Base-by-base conservation (phyloP, 2,329 filamentous ascomycete species). In the Pseudopyricularia javanii region DNA sequence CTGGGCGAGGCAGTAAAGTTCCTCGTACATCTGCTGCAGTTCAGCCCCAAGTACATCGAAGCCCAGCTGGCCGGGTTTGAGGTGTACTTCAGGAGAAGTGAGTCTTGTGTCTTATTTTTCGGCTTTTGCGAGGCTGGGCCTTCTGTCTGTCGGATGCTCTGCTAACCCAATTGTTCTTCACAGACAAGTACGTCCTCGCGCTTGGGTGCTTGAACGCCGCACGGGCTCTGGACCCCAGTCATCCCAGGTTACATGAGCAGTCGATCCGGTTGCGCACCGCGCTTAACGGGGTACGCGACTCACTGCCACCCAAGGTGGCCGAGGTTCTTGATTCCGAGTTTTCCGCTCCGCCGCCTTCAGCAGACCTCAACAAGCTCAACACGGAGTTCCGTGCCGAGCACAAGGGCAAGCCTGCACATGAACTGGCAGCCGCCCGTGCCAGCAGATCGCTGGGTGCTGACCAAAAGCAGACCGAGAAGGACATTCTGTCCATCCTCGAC, bases 1-100 rank as follows among this genome's bases (percentile, higher is more conserved):
- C 70, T 98, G 47, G 83, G 82, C 49, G 90, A 93, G 62, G 89
- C 89, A 3, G 86, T 89, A 74, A 95, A 91, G 67, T 95, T 93
- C 65, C 68, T 98, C 54, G 74, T 69, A 15, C 90, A 88, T 3
- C 73, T 98, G 60, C 75, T 98, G 55, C 85, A 95, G 66, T 85
- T 84, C 62, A 91, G 83, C 62, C 85, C 90, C 2, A 81, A 86
- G 71, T 87, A 83, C 64, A 79, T 95, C 49, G 82, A 93, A 56
- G 87, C 80, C 22, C 93, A 98, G 69, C 77, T 84, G 58, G 80
- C 85, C 51, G 93, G 90, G 5, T 97, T 96, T 61, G 91, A 97
- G 70, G 85, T 98, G 17, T 91, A 88, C 64, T 75, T 94, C 55
- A 79, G 90, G 63, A 79, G 85, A 72, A 83, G 90, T 95, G 80